A percentile compares a stretch with the other conserved stretches of the same genome.
Conservation (phyloP, 1,139 yeast genomes). For the Yamadazyma diospyri region DNA sequence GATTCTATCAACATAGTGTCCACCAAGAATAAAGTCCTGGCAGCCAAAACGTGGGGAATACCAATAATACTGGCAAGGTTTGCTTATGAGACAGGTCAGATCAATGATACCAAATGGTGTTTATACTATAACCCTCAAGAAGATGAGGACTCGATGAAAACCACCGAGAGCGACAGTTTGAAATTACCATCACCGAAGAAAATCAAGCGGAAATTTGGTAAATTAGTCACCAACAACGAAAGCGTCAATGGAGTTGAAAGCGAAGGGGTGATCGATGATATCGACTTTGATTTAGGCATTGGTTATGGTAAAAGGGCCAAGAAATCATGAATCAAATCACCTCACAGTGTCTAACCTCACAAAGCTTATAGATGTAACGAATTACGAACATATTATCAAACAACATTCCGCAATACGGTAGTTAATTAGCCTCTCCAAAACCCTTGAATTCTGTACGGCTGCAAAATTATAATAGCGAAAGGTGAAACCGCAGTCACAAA, state of each 20-base stretch:
- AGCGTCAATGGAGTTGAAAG: conserved; percentile 5
- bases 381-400: not conserved
- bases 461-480: not conserved
- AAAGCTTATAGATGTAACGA: not conserved
- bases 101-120: conserved; percentile 4
- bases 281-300: conserved; percentile 13
- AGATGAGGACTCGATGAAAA: not conserved
- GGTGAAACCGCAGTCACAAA: conserved; percentile 1
- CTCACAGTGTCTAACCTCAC: not conserved
- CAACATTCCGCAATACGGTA: too few relatives aligned
- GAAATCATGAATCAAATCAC: not conserved
- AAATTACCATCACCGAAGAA: conserved; percentile 42
- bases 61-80: conserved; percentile 1
- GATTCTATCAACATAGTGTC: conserved; percentile 39
- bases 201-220: conserved; percentile 33
- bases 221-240: conserved; percentile 18
- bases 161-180: conserved; percentile 13
- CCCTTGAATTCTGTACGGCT: too few relatives aligned
- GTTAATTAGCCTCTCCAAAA: not conserved
- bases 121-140: conserved; percentile 2
- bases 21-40: conserved; percentile 50
- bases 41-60: conserved; percentile 49
- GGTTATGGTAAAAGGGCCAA: conserved; percentile 12
- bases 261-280: conserved; percentile 11
- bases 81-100: conserved; percentile 1